A percentile compares a stretch with the other conserved stretches of the same genome.
Evolutionary conservation across 2,329 filamentous ascomycete species (phyloP).

Genomic region (Clarireedia hainanense): DNA sequence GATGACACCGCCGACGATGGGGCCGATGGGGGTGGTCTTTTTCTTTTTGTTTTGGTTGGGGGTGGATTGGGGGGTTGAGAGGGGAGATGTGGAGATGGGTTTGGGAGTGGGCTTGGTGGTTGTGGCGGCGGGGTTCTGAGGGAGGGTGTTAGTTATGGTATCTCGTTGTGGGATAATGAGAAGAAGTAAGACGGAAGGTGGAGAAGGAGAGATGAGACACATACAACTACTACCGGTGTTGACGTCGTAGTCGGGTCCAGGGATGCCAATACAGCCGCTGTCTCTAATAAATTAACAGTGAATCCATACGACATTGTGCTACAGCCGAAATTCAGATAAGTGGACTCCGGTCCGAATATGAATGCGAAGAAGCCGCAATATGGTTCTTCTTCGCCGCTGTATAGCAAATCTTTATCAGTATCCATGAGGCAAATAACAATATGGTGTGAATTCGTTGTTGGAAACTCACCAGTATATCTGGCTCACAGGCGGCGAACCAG

Average conservation of each 20-base stretch:
- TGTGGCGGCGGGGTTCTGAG: not conserved
- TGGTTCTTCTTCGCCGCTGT: slow-evolving; percentile 1
- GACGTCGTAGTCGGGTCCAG: not conserved
- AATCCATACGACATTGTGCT: slow-evolving; percentile 12
- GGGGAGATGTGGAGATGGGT: not conserved
- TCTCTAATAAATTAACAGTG: slow-evolving; percentile 9
- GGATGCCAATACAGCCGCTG: not conserved
- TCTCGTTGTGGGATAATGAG: not conserved
- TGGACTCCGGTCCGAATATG: slow-evolving; percentile 10
- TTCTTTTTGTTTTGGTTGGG: not conserved
- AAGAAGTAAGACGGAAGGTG: not conserved
- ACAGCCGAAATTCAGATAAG: slow-evolving; percentile 20
- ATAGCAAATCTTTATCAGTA: not conserved
- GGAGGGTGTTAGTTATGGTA: not conserved
- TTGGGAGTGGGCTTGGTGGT: not conserved
- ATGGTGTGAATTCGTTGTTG: no score
- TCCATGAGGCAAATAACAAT: not conserved
- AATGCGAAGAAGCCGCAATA: slow-evolving; percentile 22
- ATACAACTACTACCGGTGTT: not conserved
- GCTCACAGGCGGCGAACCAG: slow-evolving; percentile 10
- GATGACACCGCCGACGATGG: slow-evolving; percentile 19
- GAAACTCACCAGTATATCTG: slow-evolving; percentile 14
- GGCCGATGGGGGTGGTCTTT: slow-evolving; percentile 11
- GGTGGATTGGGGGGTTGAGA: not conserved
- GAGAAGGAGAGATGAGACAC: not conserved